phyloP scores from a whole-genome alignment of 2,329 filamentous ascomycete genomes.

The Epichloe gansuensis region DNA sequence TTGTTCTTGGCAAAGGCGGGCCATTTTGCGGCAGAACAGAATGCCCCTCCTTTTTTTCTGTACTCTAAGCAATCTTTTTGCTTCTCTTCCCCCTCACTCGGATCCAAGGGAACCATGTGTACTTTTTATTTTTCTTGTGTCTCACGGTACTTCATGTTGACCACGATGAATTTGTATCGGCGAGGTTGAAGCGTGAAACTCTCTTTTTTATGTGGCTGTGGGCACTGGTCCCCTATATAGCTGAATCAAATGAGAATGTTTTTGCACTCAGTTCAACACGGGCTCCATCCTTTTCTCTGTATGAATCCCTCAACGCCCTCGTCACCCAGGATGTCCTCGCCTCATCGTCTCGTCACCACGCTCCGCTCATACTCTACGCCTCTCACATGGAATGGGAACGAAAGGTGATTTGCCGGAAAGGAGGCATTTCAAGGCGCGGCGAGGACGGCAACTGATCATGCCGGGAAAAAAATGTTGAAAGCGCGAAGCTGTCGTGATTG shows the following conservation, averaged over 20 bases:
- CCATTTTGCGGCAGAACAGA: background rate
- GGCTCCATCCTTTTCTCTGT: slow-evolving; percentile 47
- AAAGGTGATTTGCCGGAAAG: slow-evolving; percentile 11
- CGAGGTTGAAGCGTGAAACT: background rate
- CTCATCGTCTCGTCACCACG: slow-evolving; percentile 49
- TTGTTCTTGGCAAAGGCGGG: background rate
- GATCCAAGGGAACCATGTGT: background rate
- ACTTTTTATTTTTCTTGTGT: background rate
- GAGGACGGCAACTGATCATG: too few relatives aligned
- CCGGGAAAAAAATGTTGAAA: too few relatives aligned
- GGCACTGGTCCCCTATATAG: background rate
- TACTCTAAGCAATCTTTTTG: background rate
- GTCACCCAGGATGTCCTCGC: slow-evolving; percentile 45
- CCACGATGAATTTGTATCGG: background rate
- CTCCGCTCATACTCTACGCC: slow-evolving; percentile 52
- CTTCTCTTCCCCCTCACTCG: background rate
- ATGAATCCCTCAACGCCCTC: slow-evolving; percentile 45
- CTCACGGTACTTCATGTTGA: background rate
- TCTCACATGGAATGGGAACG: slow-evolving; percentile 47
- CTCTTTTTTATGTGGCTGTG: background rate
- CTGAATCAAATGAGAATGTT: background rate
- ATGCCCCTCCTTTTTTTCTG: background rate
- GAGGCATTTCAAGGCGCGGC: background rate
- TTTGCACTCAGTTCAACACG: slow-evolving; percentile 22
- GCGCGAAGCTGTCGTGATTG: too few relatives aligned